Base-by-base conservation (phyloP, 177 flowering plant species). In the Vitis hybrid region DNA sequence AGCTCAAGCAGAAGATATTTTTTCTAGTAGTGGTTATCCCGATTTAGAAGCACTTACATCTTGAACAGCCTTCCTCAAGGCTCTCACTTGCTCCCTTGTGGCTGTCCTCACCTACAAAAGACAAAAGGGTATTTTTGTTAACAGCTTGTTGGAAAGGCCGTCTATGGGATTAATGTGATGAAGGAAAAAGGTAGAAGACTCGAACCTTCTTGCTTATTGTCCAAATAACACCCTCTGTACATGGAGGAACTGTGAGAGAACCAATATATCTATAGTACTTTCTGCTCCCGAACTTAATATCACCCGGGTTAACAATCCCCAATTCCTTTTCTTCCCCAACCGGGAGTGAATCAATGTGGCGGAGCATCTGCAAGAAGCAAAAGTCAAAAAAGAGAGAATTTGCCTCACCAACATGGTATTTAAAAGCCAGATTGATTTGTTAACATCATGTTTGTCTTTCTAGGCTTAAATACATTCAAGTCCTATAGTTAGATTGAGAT, bases 191-290 rank as follows among this genome's bases (percentile, higher is more conserved):
- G 65, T 22, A 9, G 4, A 29, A 19, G 66, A 14, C 6, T 63
- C 19, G 3, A 6, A 90, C 93, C 90, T 82, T 87, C 60, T 74
- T 80, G 18, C 71, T 16, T 6, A 91, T 77, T 29, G 89, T 89
- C 97, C 97, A 91, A 65, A 85, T 64, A 59, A 86, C 86, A 45
- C 90, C 90, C 53, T 91, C 92, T 1, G 92, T 81, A 79, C 97
- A 91, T 4, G 97, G 97, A 18, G 97, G 94, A 65, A 73, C 74
- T 8, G 97, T 86, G n/a, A 89, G 88, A 50, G 97, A 89, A 16
- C 97, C 91, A 10, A 79, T 73, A 70, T 91, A 91, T 82, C 91
- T 75, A 77, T 83, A 87, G 50, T 88, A 89, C 49, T 82, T 80
- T 73, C 85, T 78, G 72, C 87, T 80, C 5, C 85, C 89, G 57